Conservation (phyloP, 148 eudicot species). For the Rhododendron mucronatum region DNA sequence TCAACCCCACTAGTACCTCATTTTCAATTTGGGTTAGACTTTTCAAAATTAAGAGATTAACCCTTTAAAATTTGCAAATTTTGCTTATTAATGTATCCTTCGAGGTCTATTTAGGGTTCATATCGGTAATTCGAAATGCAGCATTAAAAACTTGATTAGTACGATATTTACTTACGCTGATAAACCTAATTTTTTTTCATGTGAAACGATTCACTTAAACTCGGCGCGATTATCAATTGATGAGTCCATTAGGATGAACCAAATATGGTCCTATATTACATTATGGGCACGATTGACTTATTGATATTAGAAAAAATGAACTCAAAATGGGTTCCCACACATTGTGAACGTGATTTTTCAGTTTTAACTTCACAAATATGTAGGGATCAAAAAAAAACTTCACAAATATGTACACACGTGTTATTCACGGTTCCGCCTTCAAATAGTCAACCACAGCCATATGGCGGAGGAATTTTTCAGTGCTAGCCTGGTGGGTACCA, state of each 20-base stretch:
- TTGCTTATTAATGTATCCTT: neutral
- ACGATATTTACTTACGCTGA: neutral
- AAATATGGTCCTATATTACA: neutral
- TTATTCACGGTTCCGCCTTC: neutral
- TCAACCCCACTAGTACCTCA: neutral
- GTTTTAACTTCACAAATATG: neutral
- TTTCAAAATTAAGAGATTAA: neutral
- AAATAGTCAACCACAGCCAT: slow-evolving; percentile 1
- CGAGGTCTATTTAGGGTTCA: neutral
- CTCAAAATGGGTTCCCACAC: neutral
- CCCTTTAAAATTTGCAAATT: neutral
- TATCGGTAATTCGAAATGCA: neutral
- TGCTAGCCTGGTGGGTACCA: no score
- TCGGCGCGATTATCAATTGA: neutral
- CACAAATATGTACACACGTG: slow-evolving; percentile 10
- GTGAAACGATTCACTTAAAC: neutral
- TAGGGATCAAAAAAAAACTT: no score
- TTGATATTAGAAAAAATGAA: neutral
- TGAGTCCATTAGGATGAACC: neutral
- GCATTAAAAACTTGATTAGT: neutral
- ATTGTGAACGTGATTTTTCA: neutral
- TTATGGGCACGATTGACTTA: neutral
- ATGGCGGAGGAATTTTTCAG: no score
- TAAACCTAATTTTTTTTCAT: neutral
- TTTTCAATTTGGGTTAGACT: neutral